Conservation (phyloP, 495 filamentous ascomycete genomes). For the Pyrenopolyporus hunteri region DNA sequence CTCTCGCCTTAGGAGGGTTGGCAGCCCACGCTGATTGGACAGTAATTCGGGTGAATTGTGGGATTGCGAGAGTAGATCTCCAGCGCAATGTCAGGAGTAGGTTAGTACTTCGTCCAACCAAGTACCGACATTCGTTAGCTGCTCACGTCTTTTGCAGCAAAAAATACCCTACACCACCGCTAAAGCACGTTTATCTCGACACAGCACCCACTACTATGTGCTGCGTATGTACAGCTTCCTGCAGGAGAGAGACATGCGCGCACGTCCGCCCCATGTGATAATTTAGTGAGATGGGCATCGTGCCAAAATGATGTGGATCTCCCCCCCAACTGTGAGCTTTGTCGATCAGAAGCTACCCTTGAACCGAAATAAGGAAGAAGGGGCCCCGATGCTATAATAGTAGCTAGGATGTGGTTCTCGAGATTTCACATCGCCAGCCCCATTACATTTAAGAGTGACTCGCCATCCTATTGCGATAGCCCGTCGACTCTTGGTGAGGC, state of each 20-base stretch:
- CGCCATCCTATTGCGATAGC: conserved; percentile 1
- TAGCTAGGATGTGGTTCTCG: conserved; percentile 9
- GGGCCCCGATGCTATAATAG: neutral
- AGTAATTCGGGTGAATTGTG: conserved; percentile 41
- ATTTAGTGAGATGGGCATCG: conserved; percentile 9
- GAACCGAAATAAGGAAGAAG: conserved; percentile 11
- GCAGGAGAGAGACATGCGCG: conserved; percentile 18
- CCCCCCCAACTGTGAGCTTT: conserved; percentile 11
- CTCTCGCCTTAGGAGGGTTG: conserved; percentile 21
- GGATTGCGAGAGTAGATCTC: conserved; percentile 34
- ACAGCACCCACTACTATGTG: no score
- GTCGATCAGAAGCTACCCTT: conserved; percentile 30
- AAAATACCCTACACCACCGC: conserved; percentile 12
- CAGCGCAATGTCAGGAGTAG: conserved; percentile 21
- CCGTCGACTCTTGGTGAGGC: neutral
- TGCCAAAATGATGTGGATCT: conserved; percentile 33
- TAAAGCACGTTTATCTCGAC: conserved; percentile 40
- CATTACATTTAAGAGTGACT: conserved; percentile 17
- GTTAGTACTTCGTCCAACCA: conserved; percentile 4
- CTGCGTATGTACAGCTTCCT: no score
- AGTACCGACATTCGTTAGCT: conserved; percentile 28
- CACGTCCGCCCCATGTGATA: conserved; percentile 33
- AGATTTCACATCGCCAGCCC: conserved; percentile 7
- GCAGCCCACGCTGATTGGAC: conserved; percentile 33
- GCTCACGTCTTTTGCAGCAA: conserved; percentile 27